These are phyloP conservation scores for Platanus orientalis DNA, from an alignment of 164 flowering plant species.

Conservation along the genomic window DNA sequence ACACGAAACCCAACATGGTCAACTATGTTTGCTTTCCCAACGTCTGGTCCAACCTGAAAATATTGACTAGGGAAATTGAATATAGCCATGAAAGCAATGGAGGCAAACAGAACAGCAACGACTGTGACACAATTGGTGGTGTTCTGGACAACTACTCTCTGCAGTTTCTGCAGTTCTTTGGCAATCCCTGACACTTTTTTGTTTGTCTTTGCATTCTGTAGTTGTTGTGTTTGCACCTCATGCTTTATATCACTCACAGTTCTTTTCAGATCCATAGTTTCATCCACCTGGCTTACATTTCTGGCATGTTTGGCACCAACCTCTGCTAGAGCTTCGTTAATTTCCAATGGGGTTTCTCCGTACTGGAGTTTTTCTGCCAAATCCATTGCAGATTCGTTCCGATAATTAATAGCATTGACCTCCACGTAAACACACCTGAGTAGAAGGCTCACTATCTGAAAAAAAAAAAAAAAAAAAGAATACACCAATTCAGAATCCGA, in stretches of 20 bases:
- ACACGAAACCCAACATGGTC: slow-evolving; percentile 48
- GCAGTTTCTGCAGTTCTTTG: slow-evolving; percentile 89
- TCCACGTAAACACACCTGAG: no score
- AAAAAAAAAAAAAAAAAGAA: no score
- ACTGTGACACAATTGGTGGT: slow-evolving; percentile 88
- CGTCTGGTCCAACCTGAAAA: slow-evolving; percentile 29
- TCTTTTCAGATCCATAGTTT: slow-evolving; percentile 66
- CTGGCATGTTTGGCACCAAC: slow-evolving; percentile 88
- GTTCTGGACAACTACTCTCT: slow-evolving; percentile 90
- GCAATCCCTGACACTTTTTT: no score
- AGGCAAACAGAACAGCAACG: no score
- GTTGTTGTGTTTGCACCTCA: slow-evolving; percentile 80
- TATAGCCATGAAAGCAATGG: no score
- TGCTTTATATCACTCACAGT: slow-evolving; percentile 88
- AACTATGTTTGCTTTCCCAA: slow-evolving; percentile 61
- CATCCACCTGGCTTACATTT: slow-evolving; percentile 60
- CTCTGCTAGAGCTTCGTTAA: slow-evolving; percentile 64
- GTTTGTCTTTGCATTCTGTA: no score
- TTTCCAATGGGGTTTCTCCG: no score
- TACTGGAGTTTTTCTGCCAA: no score
- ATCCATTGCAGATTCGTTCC: no score
- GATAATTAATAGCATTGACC: no score
- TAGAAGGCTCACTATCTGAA: slow-evolving; percentile 73
- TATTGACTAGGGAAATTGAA: slow-evolving; percentile 89
- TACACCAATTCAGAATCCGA: not conserved